Evolutionary conservation across 2,329 filamentous ascomycete species (phyloP).

Genomic region (Iodosphaeria phyllophila): DNA sequence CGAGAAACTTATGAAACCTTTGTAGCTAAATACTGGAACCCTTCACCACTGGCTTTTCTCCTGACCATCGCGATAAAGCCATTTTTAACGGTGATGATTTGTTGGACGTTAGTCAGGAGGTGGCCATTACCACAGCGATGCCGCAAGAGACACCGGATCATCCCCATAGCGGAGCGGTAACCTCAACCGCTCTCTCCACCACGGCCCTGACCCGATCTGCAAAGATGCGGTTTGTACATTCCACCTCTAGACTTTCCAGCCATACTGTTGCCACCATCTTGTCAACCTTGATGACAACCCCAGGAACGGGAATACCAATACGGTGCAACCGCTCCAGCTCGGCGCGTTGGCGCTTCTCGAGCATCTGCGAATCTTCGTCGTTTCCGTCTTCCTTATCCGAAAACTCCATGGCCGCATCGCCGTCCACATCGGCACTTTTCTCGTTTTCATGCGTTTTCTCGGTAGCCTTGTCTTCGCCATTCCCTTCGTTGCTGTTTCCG

Average conservation of each 20-base stretch:
- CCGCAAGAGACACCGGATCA: too few relatives aligned
- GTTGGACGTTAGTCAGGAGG: too few relatives aligned
- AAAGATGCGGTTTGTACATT: conserved; percentile 62
- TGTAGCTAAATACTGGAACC: too few relatives aligned
- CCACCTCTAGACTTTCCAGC: conserved; percentile 82
- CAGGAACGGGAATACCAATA: conserved; percentile 78
- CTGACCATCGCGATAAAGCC: too few relatives aligned
- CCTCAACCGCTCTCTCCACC: conserved; percentile 76
- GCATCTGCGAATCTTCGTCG: conserved; percentile 22
- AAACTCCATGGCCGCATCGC: conserved; percentile 17
- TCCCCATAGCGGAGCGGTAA: conserved; percentile 57
- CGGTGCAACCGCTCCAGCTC: conserved; percentile 67
- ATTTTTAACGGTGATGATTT: too few relatives aligned
- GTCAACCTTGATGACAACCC: conserved; percentile 72
- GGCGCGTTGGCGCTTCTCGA: conserved; percentile 35
- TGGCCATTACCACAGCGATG: too few relatives aligned
- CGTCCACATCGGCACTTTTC: conserved; percentile 15
- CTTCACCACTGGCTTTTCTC: too few relatives aligned
- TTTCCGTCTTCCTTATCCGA: conserved; percentile 15
- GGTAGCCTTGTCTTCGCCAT: conserved; percentile 7
- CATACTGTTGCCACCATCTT: conserved; percentile 77
- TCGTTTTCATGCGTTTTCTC: conserved; percentile 9
- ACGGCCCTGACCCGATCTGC: conserved; percentile 75
- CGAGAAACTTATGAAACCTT: too few relatives aligned
- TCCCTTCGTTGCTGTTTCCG: conserved; percentile 5